phyloP scores from a whole-genome alignment of 1,284 basidiomycete species.

The Cutaneotrichosporon sp. region DNA sequence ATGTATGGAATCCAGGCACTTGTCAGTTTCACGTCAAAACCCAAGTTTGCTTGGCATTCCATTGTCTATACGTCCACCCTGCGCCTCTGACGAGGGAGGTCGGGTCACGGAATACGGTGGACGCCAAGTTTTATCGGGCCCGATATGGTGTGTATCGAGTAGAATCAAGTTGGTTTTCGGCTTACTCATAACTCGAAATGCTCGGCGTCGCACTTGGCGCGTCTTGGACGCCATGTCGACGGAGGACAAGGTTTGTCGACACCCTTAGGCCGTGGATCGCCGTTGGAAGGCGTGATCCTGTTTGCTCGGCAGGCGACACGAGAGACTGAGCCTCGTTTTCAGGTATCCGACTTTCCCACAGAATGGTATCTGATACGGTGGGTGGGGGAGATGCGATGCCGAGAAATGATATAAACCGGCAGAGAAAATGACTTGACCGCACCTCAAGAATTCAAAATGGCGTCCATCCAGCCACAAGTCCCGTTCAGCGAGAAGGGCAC shows the following conservation, averaged over 20 bases:
- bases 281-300: too few species aligned
- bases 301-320: not conserved
- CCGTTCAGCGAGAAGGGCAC: not conserved
- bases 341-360: not conserved
- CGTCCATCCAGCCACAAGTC: not conserved
- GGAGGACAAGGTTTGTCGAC: too few species aligned
- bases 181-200: not conserved
- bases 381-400: not conserved
- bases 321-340: not conserved
- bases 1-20: too few species aligned
- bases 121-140: not conserved
- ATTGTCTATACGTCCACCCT: too few species aligned
- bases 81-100: too few species aligned
- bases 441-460: not conserved
- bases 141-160: not conserved
- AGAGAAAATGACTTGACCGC: not conserved
- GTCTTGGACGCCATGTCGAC: not conserved
- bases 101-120: not conserved
- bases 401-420: not conserved
- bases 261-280: not conserved
- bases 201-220: constrained; percentile 1
- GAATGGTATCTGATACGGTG: too few species aligned
- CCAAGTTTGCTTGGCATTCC: too few species aligned
- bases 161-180: not conserved
- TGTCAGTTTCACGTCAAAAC: too few species aligned